Conservation (phyloP, 768 basidiomycete species). For the Auriscalpium vulgare region DNA sequence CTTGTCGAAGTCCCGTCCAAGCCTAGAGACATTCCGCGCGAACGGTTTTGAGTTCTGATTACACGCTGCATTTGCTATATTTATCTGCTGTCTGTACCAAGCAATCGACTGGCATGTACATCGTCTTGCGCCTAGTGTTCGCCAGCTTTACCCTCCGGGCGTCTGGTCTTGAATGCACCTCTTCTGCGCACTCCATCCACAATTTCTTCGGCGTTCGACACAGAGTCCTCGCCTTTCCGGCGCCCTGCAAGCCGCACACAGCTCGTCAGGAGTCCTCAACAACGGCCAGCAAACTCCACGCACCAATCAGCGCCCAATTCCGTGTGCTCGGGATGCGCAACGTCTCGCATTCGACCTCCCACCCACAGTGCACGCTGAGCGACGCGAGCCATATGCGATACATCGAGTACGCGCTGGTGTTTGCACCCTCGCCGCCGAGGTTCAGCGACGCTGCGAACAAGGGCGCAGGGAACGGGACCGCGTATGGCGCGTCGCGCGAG, state of each 20-base stretch:
- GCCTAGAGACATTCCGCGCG: constrained; percentile 65
- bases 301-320: constrained; percentile 89
- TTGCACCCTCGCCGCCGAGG: constrained; percentile 52
- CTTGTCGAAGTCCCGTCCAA: constrained; percentile 52
- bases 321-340: constrained; percentile 89
- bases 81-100: no score
- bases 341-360: constrained; percentile 79
- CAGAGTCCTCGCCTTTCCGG: constrained; percentile 23
- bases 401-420: constrained; percentile 63
- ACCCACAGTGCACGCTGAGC: constrained; percentile 68
- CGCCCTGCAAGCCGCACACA: constrained; percentile 27
- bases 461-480: constrained; percentile 14
- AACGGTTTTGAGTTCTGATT: constrained; percentile 84
- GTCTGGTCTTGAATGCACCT: constrained; percentile 66
- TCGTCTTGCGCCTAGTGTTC: constrained; percentile 20
- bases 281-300: not conserved
- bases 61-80: no score
- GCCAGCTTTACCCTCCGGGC: constrained; percentile 59
- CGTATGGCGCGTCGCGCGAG: constrained; percentile 25
- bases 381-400: constrained; percentile 86
- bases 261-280: constrained; percentile 1
- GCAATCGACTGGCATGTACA: not conserved
- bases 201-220: constrained; percentile 43
- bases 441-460: constrained; percentile 38
- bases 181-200: constrained; percentile 47